Base-by-base conservation (phyloP, 495 filamentous ascomycete species). In the Halenospora varia region DNA sequence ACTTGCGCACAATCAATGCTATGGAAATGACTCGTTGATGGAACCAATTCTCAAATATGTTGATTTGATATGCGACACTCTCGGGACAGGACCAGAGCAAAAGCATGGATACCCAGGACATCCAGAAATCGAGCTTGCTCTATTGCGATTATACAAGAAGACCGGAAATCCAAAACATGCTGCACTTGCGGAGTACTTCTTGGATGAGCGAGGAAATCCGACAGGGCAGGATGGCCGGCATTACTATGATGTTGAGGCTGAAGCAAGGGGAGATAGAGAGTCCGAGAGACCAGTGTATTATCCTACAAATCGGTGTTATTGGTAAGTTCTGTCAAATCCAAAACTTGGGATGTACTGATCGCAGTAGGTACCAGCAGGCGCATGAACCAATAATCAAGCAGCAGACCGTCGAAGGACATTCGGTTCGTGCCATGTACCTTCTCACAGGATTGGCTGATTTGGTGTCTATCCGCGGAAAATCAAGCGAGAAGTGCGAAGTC, bases 401-500 rank as follows among this genome's bases (percentile, higher is more conserved):
- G 60, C 63, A 75, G 40, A 78, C 77, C 2, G 72, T 86, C 29
- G 77, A 83, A 53, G 82, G 82, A 0, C 82, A 85, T 52, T 71
- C 78, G 4, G 82, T 86, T n/a, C 75, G 82, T 35, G 80, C 80
- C 0, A 78, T 82, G 75, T 85, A 85, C 58, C 73, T 76, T 2
- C 55, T 72, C 0, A 73, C 67, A 11, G 72, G 71, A 4, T 62
- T 73, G 11, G 71, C 73, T 10, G 72, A 76, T 49, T 55, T 77
- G 10, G 48, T 72, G 2, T 68, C 65, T 17, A 55, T 76, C 1
- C 68, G 68, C 39, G 55, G 63, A 17, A 29, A 23, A 9, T 18
- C 6, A 10, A 22, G 25, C n/a, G 26, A 9, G 17, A 26, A 47
- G 2, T 23, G 23, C 1, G 25, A 55, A 35, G 13, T 9, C 53